Evolutionary conservation across 2,329 filamentous ascomycete species (phyloP).

Genomic region (Colletotrichum godetiae): DNA sequence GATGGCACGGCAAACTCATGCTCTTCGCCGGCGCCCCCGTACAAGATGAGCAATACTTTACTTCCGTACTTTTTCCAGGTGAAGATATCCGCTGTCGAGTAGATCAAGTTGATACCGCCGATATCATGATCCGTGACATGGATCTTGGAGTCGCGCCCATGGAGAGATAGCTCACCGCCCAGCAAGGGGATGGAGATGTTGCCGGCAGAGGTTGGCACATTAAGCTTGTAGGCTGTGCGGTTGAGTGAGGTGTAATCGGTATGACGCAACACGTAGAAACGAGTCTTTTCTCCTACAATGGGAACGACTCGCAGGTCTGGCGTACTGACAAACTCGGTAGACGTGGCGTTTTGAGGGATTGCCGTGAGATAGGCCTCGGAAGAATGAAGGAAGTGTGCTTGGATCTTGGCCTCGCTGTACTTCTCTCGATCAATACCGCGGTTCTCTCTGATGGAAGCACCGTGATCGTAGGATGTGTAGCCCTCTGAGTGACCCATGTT

Average conservation of each 20-base stretch:
- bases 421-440: conserved; percentile 75
- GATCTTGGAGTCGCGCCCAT: conserved; percentile 71
- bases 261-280: conserved; percentile 72
- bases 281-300: conserved; percentile 63
- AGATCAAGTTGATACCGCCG: conserved; percentile 67
- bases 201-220: conserved; percentile 62
- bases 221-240: conserved; percentile 70
- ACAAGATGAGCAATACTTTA: not conserved
- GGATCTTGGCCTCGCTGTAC: conserved; percentile 78
- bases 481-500: conserved; percentile 74
- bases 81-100: conserved; percentile 74
- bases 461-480: conserved; percentile 64
- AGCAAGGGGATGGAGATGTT: conserved; percentile 66
- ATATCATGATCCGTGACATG: conserved; percentile 73
- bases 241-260: conserved; percentile 66
- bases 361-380: conserved; percentile 74
- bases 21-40: not conserved
- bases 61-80: conserved; percentile 54
- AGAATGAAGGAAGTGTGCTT: conserved; percentile 76
- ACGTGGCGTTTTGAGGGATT: conserved; percentile 48
- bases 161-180: conserved; percentile 63
- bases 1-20: not conserved
- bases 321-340: conserved; percentile 42
- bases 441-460: conserved; percentile 68
- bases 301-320: conserved; percentile 64